phyloP scores from a whole-genome alignment of 1,284 basidiomycete species.

The Tilletia walkeri region DNA sequence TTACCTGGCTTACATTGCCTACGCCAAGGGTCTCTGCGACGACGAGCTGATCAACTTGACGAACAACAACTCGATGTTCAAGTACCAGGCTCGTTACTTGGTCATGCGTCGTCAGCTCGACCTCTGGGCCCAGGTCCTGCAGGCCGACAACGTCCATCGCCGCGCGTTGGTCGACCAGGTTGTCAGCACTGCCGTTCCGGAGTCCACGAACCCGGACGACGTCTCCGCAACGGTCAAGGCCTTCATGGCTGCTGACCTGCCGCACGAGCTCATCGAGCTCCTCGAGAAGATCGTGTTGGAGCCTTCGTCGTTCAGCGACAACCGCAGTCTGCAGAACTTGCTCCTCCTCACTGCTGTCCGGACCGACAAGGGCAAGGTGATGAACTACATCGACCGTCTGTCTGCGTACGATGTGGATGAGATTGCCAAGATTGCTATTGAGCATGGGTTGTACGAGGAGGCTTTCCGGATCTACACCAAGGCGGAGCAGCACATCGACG shows the following conservation, averaged over 20 bases:
- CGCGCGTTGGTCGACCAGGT: constrained; percentile 94
- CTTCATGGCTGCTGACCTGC: constrained; percentile 94
- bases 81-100: constrained; percentile 97
- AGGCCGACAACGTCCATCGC: constrained; percentile 84
- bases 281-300: constrained; percentile 99
- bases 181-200: constrained; percentile 77
- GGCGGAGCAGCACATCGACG: constrained; percentile 60
- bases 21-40: constrained; percentile 98
- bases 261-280: constrained; percentile 93
- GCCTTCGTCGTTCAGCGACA: constrained; percentile 95
- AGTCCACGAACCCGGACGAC: constrained; percentile 97
- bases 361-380: constrained; percentile 97
- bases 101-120: constrained; percentile 94
- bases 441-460: constrained; percentile 94
- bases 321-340: constrained; percentile 68
- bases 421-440: constrained; percentile 94
- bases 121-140: constrained; percentile 93
- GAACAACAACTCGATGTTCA: constrained; percentile 99
- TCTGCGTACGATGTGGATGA: constrained; percentile 91
- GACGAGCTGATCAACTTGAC: constrained; percentile 96
- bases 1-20: constrained; percentile 97
- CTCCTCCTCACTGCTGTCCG: constrained; percentile 93
- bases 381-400: constrained; percentile 96
- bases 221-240: constrained; percentile 98
- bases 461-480: constrained; percentile 65